A percentile compares a stretch with the other conserved stretches of the same genome.
Evolutionary conservation across 2,329 filamentous ascomycete species (phyloP).

Genomic region (Colletotrichum nymphaeae): DNA sequence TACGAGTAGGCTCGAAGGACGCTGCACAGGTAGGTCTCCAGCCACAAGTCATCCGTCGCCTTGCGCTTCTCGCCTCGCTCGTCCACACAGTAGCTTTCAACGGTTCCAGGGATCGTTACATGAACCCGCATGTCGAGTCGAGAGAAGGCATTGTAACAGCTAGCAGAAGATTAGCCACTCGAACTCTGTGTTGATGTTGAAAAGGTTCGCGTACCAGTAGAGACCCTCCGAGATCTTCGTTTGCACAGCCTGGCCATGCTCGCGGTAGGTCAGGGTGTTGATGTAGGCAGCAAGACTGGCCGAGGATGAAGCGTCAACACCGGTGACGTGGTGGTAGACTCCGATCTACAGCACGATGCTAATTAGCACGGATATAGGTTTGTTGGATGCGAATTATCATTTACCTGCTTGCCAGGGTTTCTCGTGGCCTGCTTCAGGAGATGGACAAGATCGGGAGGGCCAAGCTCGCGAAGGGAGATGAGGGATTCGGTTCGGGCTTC

Average conservation of each 20-base stretch:
- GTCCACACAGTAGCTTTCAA: constrained; percentile 97
- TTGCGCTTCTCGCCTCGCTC: constrained; percentile 95
- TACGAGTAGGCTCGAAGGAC: constrained; percentile 96
- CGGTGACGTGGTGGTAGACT: constrained; percentile 97
- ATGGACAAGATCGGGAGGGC: constrained; percentile 95
- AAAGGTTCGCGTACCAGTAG: constrained; percentile 75
- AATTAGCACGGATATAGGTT: constrained; percentile 33
- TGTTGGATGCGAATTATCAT: background rate
- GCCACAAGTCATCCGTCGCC: constrained; percentile 93
- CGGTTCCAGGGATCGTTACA: constrained; percentile 94
- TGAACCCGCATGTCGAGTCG: constrained; percentile 98
- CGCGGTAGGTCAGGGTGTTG: constrained; percentile 94
- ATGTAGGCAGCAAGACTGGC: constrained; percentile 98
- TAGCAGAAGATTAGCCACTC: constrained; percentile 39
- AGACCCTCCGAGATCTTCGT: constrained; percentile 93
- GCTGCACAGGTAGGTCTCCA: constrained; percentile 97
- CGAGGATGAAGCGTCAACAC: constrained; percentile 96
- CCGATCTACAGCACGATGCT: constrained; percentile 69
- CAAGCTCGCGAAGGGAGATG: constrained; percentile 87
- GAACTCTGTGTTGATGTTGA: constrained; percentile 46
- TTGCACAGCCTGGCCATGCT: constrained; percentile 75
- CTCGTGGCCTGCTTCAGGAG: constrained; percentile 80
- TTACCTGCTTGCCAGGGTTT: constrained; percentile 67
- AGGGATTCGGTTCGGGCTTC: constrained; percentile 93
- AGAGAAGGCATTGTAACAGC: constrained; percentile 99